Evolutionary conservation across 106 monocot species (phyloP).

Genomic region (Allium cepa): DNA sequence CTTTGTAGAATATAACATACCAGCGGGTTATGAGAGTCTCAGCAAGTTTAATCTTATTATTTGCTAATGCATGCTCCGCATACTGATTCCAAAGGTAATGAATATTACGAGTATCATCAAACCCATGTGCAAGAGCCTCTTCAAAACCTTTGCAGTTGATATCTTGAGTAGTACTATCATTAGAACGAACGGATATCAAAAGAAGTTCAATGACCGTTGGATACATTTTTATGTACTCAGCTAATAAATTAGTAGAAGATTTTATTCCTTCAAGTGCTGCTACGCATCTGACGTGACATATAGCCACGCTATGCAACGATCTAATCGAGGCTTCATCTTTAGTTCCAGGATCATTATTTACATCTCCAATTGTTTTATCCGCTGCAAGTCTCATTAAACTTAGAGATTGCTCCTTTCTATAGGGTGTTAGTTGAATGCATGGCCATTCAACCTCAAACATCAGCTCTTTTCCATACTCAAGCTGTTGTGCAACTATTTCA

Average conservation of each 20-base stretch:
- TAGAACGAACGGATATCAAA: slow-evolving; percentile 32
- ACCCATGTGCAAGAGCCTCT: slow-evolving; percentile 48
- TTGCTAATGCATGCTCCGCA: slow-evolving; percentile 32
- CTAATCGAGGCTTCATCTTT: slow-evolving; percentile 20
- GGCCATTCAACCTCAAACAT: slow-evolving; percentile 62
- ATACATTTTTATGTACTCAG: slow-evolving; percentile 41
- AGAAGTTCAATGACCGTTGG: slow-evolving; percentile 70
- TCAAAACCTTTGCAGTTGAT: slow-evolving; percentile 35
- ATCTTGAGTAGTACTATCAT: slow-evolving; percentile 13
- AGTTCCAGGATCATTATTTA: slow-evolving; percentile 8
- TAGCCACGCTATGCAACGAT: slow-evolving; percentile 47
- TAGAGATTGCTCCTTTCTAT: slow-evolving; percentile 24
- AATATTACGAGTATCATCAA: slow-evolving; percentile 39
- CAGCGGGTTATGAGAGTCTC: slow-evolving; percentile 47
- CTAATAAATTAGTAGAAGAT: slow-evolving; percentile 29
- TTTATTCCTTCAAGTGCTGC: slow-evolving; percentile 43
- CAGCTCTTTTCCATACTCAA: slow-evolving; percentile 64
- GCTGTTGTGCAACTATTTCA: slow-evolving; percentile 34
- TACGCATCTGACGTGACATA: slow-evolving; percentile 60
- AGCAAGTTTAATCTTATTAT: slow-evolving; percentile 22
- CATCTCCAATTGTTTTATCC: slow-evolving; percentile 17
- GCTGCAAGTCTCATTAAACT: slow-evolving; percentile 41
- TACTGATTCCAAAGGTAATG: slow-evolving; percentile 91
- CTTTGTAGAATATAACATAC: slow-evolving; percentile 31
- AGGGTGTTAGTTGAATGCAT: slow-evolving; percentile 15